Evolutionary conservation across 106 monocot genomes (phyloP), one percentile per base, ranked within the genome.

Genomic region (Platanthera guangdongensis): DNA sequence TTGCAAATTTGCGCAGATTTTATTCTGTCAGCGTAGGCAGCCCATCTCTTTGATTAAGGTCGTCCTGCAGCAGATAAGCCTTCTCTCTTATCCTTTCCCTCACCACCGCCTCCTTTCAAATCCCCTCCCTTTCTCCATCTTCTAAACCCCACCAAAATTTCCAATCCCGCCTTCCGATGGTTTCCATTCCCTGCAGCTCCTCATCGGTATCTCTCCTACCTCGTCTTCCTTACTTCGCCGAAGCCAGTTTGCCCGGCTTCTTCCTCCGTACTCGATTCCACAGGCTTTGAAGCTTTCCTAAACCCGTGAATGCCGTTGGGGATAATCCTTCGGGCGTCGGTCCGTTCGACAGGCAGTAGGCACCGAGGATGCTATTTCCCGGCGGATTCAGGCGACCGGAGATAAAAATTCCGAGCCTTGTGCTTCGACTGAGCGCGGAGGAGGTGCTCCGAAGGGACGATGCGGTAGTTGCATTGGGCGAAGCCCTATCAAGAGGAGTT

Each of bases 361-460:
- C 63, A 19, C 62, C 75, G 2, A 75, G 85, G 28, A 96, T 91
- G 54, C 68, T 93, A 15, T 94, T 94, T 68, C 94, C 91, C 3
- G 94, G 91, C 11, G 97, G 94, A 46, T 94, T 89, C 85, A 93
- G 92, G 84, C 80, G 94, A 25, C 84, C 94, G 53, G 91, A 94
- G 80, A 86, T 97, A 19, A 87, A 78, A 68, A 77, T 97, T 9
- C 97, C 97, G 5, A 84, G 87, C 3, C 10, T 92, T 10, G 85
- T 85, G 12, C 86, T 97, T 13, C 78, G 80, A 47, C 50, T 97
- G 16, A 81, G 52, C 32, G 65, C 83, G 12, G 84, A 82, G 6
- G 89, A 97, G 73, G 87, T 88, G 30, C 80, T 89, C 4, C 54
- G 47, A 9, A 53, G 71, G 9, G 85, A 76, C 4, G 77, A 63